Base-by-base conservation (phyloP, 129 eudicot species). In the Flaveria robusta region DNA sequence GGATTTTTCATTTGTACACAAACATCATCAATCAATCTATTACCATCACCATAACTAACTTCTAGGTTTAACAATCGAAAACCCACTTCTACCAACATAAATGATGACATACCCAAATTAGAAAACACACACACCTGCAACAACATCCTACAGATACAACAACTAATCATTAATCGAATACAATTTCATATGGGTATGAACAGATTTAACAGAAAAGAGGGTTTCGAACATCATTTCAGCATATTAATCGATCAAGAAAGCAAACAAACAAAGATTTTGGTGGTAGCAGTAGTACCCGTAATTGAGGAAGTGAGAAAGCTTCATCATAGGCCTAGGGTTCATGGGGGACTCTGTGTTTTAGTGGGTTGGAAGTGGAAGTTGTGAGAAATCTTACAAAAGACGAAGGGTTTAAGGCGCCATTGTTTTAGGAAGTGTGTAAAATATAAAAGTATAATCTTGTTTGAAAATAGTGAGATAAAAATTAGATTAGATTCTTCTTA, bases 301-400 rank as follows among this genome's bases (percentile, higher is more conserved):
- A 63, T 50, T 79, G 7, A 79, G 77, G 72, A 79, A 11, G 23
- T 71, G 77, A 50, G 78, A 71, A 63, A 79, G 83, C 68, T 79
- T 79, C 19, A 71, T 6, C 24, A 34, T 71, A 7, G 78, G 15
- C 71, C 73, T 72, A 79, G 83, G 78, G 83, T 79, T 79, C 83
- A 79, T 79, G 56, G 67, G 15, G 71, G 26, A 77, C 26, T 41
- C 31, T 5, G 56, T 26, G 81, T 15, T 47, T 22, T 15, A 43
- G 47, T 42, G 47, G 39, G 39, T 34, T 34, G 0, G 1, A 34
- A 34, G 39, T 34, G 14, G 49, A 11, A 43, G 2, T 26, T 11
- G 75, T 20, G 69, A 55, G 24, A 42, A 45, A 52, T 65, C 46
- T 2, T 37, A 16, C 47, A 24, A 22, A 49, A 46, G 7, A 46